Percentiles rank a stretch among this genome's conserved stretches.
Conservation (phyloP, 192 early-diverging fungal genomes). For the Kappamyces sp. region DNA sequence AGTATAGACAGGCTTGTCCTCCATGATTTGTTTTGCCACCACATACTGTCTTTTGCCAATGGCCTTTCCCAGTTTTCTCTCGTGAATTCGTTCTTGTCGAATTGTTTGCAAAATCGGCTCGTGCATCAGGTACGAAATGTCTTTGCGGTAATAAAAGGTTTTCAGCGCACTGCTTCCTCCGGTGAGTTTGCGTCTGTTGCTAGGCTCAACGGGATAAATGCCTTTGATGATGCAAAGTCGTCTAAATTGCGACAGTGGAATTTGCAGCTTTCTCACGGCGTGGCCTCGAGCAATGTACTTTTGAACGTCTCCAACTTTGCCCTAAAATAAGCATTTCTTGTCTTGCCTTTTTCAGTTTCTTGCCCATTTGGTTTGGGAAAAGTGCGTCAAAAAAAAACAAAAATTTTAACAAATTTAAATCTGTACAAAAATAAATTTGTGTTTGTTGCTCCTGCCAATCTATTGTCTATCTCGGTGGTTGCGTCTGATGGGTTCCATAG, state of each 20-base stretch:
- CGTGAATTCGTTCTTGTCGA: slow-evolving; percentile 84
- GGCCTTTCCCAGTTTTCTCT: slow-evolving; percentile 81
- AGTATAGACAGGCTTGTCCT: slow-evolving; percentile 75
- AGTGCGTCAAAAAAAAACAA: no score
- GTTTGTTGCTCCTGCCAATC: no score
- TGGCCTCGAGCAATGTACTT: slow-evolving; percentile 88
- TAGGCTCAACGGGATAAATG: slow-evolving; percentile 94
- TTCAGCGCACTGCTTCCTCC: slow-evolving; percentile 79
- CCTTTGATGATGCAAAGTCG: slow-evolving; percentile 98
- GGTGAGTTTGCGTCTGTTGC: slow-evolving; percentile 87
- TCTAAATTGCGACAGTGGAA: slow-evolving; percentile 90
- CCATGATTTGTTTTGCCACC: slow-evolving; percentile 68
- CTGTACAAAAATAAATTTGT: no score
- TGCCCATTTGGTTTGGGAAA: slow-evolving; percentile 42
- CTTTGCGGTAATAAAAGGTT: slow-evolving; percentile 92
- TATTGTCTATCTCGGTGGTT: no score
- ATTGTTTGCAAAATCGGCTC: slow-evolving; percentile 91
- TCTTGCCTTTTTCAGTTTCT: slow-evolving; percentile 51
- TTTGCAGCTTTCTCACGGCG: slow-evolving; percentile 90
- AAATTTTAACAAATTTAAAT: no score
- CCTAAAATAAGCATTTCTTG: slow-evolving; percentile 36
- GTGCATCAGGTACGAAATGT: slow-evolving; percentile 90
- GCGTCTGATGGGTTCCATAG: no score
- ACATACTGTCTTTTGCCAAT: slow-evolving; percentile 75
- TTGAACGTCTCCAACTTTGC: slow-evolving; percentile 77